Evolutionary conservation across 2,329 filamentous ascomycete species (phyloP), one percentile per base, ranked within the genome.

Genomic region (Fusarium pseudoanthophilum): DNA sequence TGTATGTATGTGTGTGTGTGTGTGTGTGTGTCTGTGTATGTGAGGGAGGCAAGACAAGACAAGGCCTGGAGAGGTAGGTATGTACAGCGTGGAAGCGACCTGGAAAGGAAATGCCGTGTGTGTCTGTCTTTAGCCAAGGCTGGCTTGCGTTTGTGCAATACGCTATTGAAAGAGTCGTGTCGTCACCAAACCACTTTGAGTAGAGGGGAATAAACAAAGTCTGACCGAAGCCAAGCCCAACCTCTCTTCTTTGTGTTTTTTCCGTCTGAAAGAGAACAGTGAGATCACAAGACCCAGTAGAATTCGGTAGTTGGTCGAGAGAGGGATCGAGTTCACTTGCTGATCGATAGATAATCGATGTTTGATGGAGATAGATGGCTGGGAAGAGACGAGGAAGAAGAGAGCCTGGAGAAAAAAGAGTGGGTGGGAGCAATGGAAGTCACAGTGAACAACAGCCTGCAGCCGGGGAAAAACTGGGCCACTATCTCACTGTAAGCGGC

Each of bases 101-200:
- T 40, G 48, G 32, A 40, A 55, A 53, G 36, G 32, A 40, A 55
- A 53, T 60, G 39, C 28, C 14, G 53, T 37, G 16, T 37, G 16
- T 48, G 68, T 40, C 68, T 52, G 68, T 55, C 59, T 60, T 45
- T 63, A 61, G 72, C 64, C 72, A 74, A 74, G 72, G 60, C 64
- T 65, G 71, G 72, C 72, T 60, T 74, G 64, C 64, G 69, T 58
- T 69, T 43, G 45, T 65, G 57, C 45, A 49, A 70, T 74, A 72
- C 72, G 68, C 72, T 74, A 74, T 70, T 63, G 68, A 55, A 55
- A 55, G 43, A 74, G 72, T 74, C 60, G 72, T 74, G 72, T 74
- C 72, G 72, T 74, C 72, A 74, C 72, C 60, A 72, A 72, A 72
- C 64, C 72, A 63, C 57, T 72, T 61, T 37, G 32, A 49, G 60